Base-by-base conservation (phyloP, 129 eudicot species). In the Chrysanthemum makinoi region DNA sequence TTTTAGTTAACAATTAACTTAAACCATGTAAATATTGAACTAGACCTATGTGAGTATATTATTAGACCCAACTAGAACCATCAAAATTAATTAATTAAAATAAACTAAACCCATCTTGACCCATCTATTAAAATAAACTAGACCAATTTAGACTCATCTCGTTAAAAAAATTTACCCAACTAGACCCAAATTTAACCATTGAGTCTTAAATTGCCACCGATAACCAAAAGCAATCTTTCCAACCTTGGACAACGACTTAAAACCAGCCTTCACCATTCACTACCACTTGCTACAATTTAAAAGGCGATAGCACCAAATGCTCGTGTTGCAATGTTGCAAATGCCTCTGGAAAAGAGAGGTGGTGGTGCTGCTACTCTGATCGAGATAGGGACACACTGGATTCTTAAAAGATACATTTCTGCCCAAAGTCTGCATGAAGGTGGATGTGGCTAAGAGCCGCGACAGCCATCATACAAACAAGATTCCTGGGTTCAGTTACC, bases 301-400 rank as follows among this genome's bases (percentile, higher is more conserved):
- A 66, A 72, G 15, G 39, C 47, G 47, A 56, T 44, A 47, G 26
- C 1, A 78, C 58, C 82, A 57, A 60, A 75, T n/a, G 72, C 52
- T 46, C n/a, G 43, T 44, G 68, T 28, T 62, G 68, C 68, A 72
- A 2, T 19, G 74, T 17, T 69, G 54, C 65, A 3, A 62, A 20
- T 55, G 10, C 80, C 61, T 65, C 66, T 26, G 12, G 77, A 62
- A 17, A 78, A 80, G 62, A 86, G 81, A 83, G 75, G 74, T 15
- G 48, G 47, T 54, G 50, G 53, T 17, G 62, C 72, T 66, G 49
- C 69, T 2, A 83, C 80, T 67, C 95, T 87, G 1, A 56, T 86
- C 12, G 85, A 80, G 60, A 80, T 89, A 28, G 98, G 98, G 68
- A 86, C 95, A 0, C 81, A 75, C 79, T 74, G 86, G 87, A 35